Evolutionary conservation across 2,329 filamentous ascomycete species (phyloP).

Genomic region (Trichoderma sp.): DNA sequence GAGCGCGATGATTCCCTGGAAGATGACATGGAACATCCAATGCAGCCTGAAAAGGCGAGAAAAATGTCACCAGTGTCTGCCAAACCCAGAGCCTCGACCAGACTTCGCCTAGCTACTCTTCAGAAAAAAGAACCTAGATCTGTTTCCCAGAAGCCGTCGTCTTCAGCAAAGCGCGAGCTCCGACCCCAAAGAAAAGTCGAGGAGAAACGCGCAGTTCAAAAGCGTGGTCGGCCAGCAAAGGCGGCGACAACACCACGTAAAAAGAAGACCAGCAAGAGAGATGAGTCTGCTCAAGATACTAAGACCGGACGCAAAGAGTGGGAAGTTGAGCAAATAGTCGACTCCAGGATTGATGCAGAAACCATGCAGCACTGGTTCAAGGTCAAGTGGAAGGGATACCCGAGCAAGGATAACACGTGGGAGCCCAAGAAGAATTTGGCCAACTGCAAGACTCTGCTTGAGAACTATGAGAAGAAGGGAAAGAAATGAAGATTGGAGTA

Average conservation of each 20-base stretch:
- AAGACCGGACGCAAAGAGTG: conserved; percentile 39
- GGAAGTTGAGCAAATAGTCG: conserved; percentile 54
- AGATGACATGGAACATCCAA: not conserved
- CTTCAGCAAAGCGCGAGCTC: conserved; percentile 1
- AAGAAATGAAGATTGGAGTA: not conserved
- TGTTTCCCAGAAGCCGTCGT: not conserved
- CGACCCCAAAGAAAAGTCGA: not conserved
- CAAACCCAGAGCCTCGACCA: not conserved
- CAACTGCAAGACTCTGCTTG: conserved; percentile 45
- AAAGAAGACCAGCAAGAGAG: not conserved
- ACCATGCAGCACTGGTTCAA: conserved; percentile 49
- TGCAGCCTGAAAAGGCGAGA: not conserved
- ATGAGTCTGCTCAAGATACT: conserved; percentile 23
- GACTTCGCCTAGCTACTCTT: not conserved
- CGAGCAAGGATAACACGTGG: conserved; percentile 54
- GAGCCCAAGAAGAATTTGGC: conserved; percentile 53
- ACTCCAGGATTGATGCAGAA: conserved; percentile 44
- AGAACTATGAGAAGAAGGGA: conserved; percentile 42
- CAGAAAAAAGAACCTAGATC: not conserved
- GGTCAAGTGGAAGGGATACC: conserved; percentile 59
- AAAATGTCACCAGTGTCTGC: not conserved
- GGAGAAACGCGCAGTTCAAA: not conserved
- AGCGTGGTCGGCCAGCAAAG: not conserved
- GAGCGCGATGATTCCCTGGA: not conserved
- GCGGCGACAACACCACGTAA: not conserved